Evolutionary conservation across 2,329 filamentous ascomycete species (phyloP).

Genomic region (Arthrobotrys sinensis): DNA sequence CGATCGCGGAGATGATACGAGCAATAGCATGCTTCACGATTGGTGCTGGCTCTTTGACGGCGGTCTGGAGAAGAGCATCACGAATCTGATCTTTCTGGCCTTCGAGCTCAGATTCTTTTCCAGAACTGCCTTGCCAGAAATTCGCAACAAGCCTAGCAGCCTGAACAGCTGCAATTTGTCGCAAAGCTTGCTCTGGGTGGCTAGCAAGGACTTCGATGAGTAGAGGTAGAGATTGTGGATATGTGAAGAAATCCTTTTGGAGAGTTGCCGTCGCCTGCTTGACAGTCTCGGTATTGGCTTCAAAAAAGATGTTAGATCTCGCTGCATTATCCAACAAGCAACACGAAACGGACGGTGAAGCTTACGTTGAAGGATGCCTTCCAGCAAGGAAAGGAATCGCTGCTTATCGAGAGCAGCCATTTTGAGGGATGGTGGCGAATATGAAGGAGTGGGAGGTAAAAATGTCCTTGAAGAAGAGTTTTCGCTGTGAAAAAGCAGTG

Average conservation of each 20-base stretch:
- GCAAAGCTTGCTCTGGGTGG: slow-evolving; percentile 79
- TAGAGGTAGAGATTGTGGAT: slow-evolving; percentile 85
- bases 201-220: slow-evolving; percentile 90
- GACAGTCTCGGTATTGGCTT: slow-evolving; percentile 89
- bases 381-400: slow-evolving; percentile 52
- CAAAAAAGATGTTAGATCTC: slow-evolving; percentile 60
- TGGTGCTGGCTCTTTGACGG: slow-evolving; percentile 82
- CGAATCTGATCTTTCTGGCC: slow-evolving; percentile 82
- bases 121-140: slow-evolving; percentile 77
- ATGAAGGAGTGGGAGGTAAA: slow-evolving; percentile 4
- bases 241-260: slow-evolving; percentile 92
- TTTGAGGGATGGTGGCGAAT: slow-evolving; percentile 12
- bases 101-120: slow-evolving; percentile 73
- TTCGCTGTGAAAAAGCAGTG: slow-evolving; percentile 46
- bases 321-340: slow-evolving; percentile 35
- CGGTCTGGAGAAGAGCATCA: slow-evolving; percentile 85
- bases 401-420: slow-evolving; percentile 57
- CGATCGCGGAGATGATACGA: slow-evolving; percentile 88
- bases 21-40: slow-evolving; percentile 88
- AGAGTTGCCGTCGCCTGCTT: slow-evolving; percentile 91
- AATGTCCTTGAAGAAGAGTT: slow-evolving; percentile 41
- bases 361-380: slow-evolving; percentile 58
- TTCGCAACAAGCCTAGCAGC: slow-evolving; percentile 84
- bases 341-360: slow-evolving; percentile 20
- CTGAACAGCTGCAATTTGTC: slow-evolving; percentile 93